Evolutionary conservation across 2,329 filamentous ascomycete genomes (phyloP), one percentile per base, ranked within the genome.

Genomic region (Diaporthe sp.): DNA sequence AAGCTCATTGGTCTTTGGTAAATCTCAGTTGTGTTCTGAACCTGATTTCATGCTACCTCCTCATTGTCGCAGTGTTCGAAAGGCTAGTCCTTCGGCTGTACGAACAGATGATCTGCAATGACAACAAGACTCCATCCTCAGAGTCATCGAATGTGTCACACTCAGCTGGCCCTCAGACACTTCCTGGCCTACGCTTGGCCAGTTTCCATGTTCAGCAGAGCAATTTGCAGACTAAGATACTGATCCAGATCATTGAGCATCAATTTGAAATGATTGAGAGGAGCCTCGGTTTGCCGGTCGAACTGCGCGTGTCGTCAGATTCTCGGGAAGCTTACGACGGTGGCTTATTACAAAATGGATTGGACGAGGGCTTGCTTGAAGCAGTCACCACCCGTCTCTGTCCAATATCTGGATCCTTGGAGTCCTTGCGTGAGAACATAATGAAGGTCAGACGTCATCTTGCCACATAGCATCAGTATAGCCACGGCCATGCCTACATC

Each of bases 251-350:
- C 12, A 51, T 67, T 37, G 44, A 67, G 12, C 44, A 67, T n/a
- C 42, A 67, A 31, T 67, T 67, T 37, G 61, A 67, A 34, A 49
- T 67, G 44, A 31, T 67, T 22, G 61, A 67, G 28, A 37, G 49
- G 9, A 13, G 28, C 19, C 28, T 67, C 4, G 61, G 44, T 15
- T 34, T 67, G 44, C 61, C 61, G 15, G 28, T 5, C 7, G 61
- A 67, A 13, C 49, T 67, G 19, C 44, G 44, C 34, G 10, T 51
- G 4, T 51, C 44, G 15, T 49, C 44, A 15, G 19, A 15, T n/a
- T 10, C 1, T 15, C 19, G 42, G 28, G 61, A 49, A 9, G 19
- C 42, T n/a, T 67, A 34, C 44, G 22, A 67, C 25, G 42, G 61
- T 13, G 61, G 61, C 10, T n/a, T 67, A 1, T 51, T 67, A 51